These are phyloP conservation scores for Tolypocladium ophioglossoides DNA, from an alignment of 2,329 filamentous ascomycete species.

Conservation along the genomic window DNA sequence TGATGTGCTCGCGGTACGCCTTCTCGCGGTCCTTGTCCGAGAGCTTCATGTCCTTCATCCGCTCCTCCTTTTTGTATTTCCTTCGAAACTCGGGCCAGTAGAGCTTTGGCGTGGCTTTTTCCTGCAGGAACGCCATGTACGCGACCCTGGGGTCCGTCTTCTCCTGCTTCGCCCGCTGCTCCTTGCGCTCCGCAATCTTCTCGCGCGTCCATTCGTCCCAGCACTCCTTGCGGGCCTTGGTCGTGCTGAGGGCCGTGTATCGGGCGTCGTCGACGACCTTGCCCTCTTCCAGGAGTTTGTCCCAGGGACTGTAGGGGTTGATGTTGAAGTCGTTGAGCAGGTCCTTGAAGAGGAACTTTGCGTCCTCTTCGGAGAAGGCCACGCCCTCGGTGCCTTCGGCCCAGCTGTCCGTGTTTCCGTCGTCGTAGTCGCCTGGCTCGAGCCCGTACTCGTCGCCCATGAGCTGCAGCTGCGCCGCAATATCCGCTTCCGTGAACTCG, in stretches of 20 bases:
- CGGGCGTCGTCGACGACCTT: slow-evolving; percentile 74
- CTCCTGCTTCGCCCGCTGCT: slow-evolving; percentile 62
- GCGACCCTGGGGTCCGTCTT: slow-evolving; percentile 75
- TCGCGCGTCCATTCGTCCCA: slow-evolving; percentile 79
- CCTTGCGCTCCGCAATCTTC: slow-evolving; percentile 61
- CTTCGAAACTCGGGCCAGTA: slow-evolving; percentile 97
- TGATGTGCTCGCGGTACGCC: slow-evolving; percentile 65
- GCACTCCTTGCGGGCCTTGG: slow-evolving; percentile 68
- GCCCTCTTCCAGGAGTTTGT: slow-evolving; percentile 75
- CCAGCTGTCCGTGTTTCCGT: slow-evolving; percentile 48
- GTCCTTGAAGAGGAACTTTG: slow-evolving; percentile 70
- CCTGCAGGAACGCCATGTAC: slow-evolving; percentile 72
- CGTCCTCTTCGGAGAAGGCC: slow-evolving; percentile 64
- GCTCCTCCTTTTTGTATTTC: slow-evolving; percentile 72
- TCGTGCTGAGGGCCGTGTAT: slow-evolving; percentile 75
- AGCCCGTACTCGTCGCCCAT: slow-evolving; percentile 82
- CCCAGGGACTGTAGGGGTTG: slow-evolving; percentile 86
- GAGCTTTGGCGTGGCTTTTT: slow-evolving; percentile 76
- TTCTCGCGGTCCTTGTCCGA: slow-evolving; percentile 72
- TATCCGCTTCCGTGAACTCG: slow-evolving; percentile 90
- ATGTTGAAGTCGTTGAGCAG: slow-evolving; percentile 73
- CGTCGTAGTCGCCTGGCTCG: slow-evolving; percentile 66
- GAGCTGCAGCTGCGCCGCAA: slow-evolving; percentile 79
- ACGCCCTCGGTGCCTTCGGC: slow-evolving; percentile 64
- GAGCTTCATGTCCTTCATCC: slow-evolving; percentile 66